Conservation (phyloP, 1,284 basidiomycete genomes). For the Sutorius eximius region DNA sequence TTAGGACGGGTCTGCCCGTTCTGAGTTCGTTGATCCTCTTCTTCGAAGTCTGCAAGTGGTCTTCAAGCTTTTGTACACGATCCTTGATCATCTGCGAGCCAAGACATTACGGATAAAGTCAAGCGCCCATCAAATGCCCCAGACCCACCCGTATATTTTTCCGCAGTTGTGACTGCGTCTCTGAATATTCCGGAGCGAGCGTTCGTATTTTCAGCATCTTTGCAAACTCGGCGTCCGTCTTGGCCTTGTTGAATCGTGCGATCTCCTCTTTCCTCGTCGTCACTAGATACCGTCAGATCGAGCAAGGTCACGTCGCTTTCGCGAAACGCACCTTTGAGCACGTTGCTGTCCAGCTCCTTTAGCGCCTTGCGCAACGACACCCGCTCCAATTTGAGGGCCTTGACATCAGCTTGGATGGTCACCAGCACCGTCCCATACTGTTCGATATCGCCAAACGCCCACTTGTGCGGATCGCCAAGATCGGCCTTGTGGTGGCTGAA, state of each 20-base stretch:
- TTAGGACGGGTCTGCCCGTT: conserved; percentile 61
- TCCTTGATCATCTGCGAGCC: conserved; percentile 58
- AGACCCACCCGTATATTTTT: conserved; percentile 62
- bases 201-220: conserved; percentile 77
- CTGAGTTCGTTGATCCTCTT: conserved; percentile 65
- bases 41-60: conserved; percentile 67
- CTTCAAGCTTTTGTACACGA: conserved; percentile 76
- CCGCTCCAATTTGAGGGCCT: conserved; percentile 46
- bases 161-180: conserved; percentile 76
- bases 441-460: conserved; percentile 53
- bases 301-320: neutral
- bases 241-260: conserved; percentile 70
- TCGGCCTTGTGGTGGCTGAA: conserved; percentile 45
- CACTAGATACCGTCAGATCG: conserved; percentile 42
- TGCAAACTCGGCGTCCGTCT: conserved; percentile 74
- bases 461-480: conserved; percentile 48
- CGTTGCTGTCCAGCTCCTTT: conserved; percentile 57
- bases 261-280: conserved; percentile 76
- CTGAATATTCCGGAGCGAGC: conserved; percentile 87
- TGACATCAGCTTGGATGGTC: conserved; percentile 52
- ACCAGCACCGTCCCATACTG: conserved; percentile 52
- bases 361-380: conserved; percentile 43
- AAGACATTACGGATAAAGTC: conserved; percentile 4
- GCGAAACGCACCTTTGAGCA: conserved; percentile 60
- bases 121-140: neutral